Evolutionary conservation across 1,284 basidiomycete genomes (phyloP).

Genomic region (Ganoderma boninense): DNA sequence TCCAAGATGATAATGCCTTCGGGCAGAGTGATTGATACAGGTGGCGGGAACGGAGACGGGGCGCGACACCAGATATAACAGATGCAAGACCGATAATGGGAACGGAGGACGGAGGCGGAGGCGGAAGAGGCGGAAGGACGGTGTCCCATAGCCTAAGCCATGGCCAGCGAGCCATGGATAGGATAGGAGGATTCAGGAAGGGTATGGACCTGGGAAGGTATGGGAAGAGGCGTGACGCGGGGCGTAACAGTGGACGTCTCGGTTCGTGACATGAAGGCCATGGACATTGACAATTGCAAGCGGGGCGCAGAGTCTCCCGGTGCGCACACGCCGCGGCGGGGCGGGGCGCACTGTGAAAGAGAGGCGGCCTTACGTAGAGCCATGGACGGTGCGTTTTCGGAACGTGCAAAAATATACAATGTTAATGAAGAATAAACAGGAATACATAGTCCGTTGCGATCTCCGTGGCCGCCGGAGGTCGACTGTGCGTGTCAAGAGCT

Average conservation of each 20-base stretch:
- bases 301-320: not conserved
- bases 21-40: slow-evolving; percentile 14
- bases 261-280: not conserved
- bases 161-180: not conserved
- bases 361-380: no score
- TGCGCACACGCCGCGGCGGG: no score
- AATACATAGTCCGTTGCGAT: slow-evolving; percentile 26
- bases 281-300: not conserved
- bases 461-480: slow-evolving; percentile 1
- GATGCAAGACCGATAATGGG: not conserved
- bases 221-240: not conserved
- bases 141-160: no score
- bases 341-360: no score
- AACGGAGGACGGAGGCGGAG: not conserved
- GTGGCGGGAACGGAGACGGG: not conserved
- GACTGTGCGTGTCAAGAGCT: not conserved
- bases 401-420: slow-evolving; percentile 25
- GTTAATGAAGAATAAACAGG: slow-evolving; percentile 35
- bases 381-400: not conserved
- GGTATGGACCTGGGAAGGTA: slow-evolving; percentile 6
- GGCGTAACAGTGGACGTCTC: slow-evolving; percentile 12
- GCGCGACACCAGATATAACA: not conserved
- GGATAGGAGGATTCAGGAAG: not conserved
- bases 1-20: not conserved
- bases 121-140: no score